Base-by-base conservation (phyloP, 805 yeast species). In the Groenewaldozyma tartarivorans region DNA sequence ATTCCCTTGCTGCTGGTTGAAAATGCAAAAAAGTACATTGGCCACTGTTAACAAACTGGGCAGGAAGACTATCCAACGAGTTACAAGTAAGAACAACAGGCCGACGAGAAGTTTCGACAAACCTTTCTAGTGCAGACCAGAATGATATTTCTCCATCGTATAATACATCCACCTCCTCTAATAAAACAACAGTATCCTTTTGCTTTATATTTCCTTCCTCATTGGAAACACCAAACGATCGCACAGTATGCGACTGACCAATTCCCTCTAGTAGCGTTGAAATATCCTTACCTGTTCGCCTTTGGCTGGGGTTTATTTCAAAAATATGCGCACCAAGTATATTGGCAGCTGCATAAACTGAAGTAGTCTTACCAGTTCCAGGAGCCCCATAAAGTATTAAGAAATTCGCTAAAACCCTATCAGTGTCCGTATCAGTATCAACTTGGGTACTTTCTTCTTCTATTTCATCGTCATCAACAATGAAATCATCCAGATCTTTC, bases 81-180 rank as follows among this genome's bases (percentile, higher is more conserved):
- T 34, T 40, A 20, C 88, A 81, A 0, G 87, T 79, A 11, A 85
- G 46, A 1, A 83, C 68, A 0, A 85, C 69, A 0, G 95, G 95
- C 40, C 88, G 62, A 48, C 84, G 66, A 0, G 85, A 70, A 15
- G 72, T 68, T 29, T 67, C 66, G 31, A 86, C 58, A 11, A 84
- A 67, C 37, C 75, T 79, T 35, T 71, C 73, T 2, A 86, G 68
- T 2, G 80, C 76, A 1, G 68, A 54, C 96, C 96, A 92, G 54
- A 90, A 88, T 1, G 77, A 76, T 42, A 72, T 75, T 52, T 92
- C 97, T 32, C 71, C 75, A 40, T 76, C 85, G 52, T 81, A 85
- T 16, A 88, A 57, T 7, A 84, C 66, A 55, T 90, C 95, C 32
- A 83, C 88, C 52, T 90, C 96, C 50, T 88, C 95, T 43, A 90